Conservation (phyloP, 495 filamentous ascomycete species). For the Cladorrhinum samala region DNA sequence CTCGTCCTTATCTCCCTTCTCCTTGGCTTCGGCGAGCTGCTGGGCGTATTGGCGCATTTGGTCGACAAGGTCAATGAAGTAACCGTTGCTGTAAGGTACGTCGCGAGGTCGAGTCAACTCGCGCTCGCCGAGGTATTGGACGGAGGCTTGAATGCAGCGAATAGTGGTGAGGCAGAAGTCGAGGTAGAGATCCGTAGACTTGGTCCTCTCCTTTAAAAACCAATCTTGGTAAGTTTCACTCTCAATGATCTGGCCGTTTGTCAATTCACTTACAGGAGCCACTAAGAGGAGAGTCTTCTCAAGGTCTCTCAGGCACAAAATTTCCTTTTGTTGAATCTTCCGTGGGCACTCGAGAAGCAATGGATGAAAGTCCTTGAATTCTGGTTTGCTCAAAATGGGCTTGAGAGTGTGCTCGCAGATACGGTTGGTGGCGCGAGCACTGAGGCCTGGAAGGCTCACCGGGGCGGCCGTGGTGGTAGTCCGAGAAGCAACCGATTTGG, state of each 20-base stretch:
- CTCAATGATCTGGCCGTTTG: slow-evolving; percentile 44
- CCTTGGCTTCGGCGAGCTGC: slow-evolving; percentile 46
- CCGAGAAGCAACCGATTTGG: slow-evolving; percentile 42
- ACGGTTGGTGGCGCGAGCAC: slow-evolving; percentile 45
- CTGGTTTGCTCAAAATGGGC: slow-evolving; percentile 43
- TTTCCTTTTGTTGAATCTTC: slow-evolving; percentile 72
- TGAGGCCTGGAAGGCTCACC: slow-evolving; percentile 37
- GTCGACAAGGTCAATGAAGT: slow-evolving; percentile 88
- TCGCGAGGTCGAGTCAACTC: slow-evolving; percentile 78
- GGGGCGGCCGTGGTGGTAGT: slow-evolving; percentile 33
- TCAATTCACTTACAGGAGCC: slow-evolving; percentile 72
- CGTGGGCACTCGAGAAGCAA: slow-evolving; percentile 67
- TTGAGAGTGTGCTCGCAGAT: slow-evolving; percentile 49
- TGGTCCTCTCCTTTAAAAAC: slow-evolving; percentile 67
- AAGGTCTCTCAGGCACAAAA: slow-evolving; percentile 78
- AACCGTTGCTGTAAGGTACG: slow-evolving; percentile 81
- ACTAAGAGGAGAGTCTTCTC: slow-evolving; percentile 85
- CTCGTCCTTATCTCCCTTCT: slow-evolving; percentile 41
- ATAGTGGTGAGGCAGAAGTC: slow-evolving; percentile 83
- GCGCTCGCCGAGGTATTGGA: slow-evolving; percentile 68
- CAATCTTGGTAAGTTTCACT: slow-evolving; percentile 60
- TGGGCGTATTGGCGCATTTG: slow-evolving; percentile 72
- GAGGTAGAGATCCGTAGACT: slow-evolving; percentile 61
- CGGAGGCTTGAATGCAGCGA: slow-evolving; percentile 75
- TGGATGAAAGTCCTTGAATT: slow-evolving; percentile 70